Evolutionary conservation across 1,284 basidiomycete species (phyloP).

Genomic region (Neolentinus lepideus): DNA sequence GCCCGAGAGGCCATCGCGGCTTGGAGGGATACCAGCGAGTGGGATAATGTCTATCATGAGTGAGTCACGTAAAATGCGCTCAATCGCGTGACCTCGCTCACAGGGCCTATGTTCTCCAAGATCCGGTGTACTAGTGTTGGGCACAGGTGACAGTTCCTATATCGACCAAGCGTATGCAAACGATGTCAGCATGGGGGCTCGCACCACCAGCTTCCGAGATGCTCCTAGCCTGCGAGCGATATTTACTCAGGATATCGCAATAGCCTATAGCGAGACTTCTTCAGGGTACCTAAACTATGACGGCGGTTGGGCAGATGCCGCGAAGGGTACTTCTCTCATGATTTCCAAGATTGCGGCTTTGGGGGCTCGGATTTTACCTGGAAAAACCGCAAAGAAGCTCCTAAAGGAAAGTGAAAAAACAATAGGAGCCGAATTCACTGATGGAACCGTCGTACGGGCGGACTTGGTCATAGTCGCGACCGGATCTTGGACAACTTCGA

Average conservation of each 20-base stretch:
- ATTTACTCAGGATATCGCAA: slow-evolving; percentile 34
- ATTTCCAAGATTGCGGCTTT: slow-evolving; percentile 48
- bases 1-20: slow-evolving; percentile 64
- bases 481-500: slow-evolving; percentile 80
- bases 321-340: slow-evolving; percentile 55
- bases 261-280: slow-evolving; percentile 25
- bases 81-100: neutral
- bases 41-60: slow-evolving; percentile 79
- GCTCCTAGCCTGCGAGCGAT: slow-evolving; percentile 30
- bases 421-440: slow-evolving; percentile 55
- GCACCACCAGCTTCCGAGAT: slow-evolving; percentile 32
- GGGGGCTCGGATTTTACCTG: slow-evolving; percentile 55
- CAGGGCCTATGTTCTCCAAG: slow-evolving; percentile 22
- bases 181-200: slow-evolving; percentile 47
- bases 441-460: slow-evolving; percentile 50
- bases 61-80: slow-evolving; percentile 29
- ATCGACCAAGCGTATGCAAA: slow-evolving; percentile 45
- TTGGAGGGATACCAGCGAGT: slow-evolving; percentile 63
- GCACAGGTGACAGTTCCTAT: slow-evolving; percentile 31
- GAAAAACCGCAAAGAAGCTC: slow-evolving; percentile 50
- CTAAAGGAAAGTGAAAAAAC: slow-evolving; percentile 36
- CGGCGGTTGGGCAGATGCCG: slow-evolving; percentile 84
- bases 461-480: slow-evolving; percentile 59
- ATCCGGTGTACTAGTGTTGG: slow-evolving; percentile 56
- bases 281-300: slow-evolving; percentile 67